These are phyloP conservation scores for Pseudotsuga menziesii DNA, from an alignment of 75 land plant genomes.

Conservation along the genomic window DNA sequence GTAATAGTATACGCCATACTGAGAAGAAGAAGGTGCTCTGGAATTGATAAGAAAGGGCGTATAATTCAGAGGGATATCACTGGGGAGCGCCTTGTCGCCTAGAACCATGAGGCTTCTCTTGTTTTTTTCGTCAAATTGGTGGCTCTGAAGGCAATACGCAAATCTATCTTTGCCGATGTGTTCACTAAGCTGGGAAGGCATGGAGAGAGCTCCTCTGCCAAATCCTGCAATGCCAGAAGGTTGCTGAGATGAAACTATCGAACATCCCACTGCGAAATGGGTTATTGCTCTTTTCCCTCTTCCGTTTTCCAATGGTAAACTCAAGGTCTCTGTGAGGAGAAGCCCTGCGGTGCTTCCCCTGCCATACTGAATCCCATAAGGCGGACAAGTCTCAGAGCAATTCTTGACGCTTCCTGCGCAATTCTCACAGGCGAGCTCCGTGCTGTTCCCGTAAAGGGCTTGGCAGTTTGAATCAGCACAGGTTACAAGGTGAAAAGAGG, in stretches of 20 bases:
- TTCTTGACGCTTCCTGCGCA: slow-evolving; percentile 17
- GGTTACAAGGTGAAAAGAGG: slow-evolving; percentile 36
- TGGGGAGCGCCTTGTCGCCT: slow-evolving; percentile 3
- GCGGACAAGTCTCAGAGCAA: slow-evolving; percentile 40
- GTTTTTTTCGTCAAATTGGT: slow-evolving; percentile 38
- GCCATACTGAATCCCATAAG: slow-evolving; percentile 46
- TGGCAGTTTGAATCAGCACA: slow-evolving; percentile 46
- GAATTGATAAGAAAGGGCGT: slow-evolving; percentile 27
- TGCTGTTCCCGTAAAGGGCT: slow-evolving; percentile 23
- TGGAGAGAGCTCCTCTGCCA: slow-evolving; percentile 48
- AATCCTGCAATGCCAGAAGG: slow-evolving; percentile 51
- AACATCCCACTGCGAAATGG: slow-evolving; percentile 51
- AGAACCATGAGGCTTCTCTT: slow-evolving; percentile 12
- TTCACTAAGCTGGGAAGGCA: slow-evolving; percentile 40
- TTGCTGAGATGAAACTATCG: slow-evolving; percentile 34
- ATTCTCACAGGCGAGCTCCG: background rate
- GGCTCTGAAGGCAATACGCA: slow-evolving; percentile 39
- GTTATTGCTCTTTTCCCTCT: background rate
- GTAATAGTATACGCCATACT: slow-evolving; percentile 45
- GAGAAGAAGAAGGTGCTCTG: slow-evolving; percentile 4
- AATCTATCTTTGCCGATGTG: slow-evolving; percentile 19
- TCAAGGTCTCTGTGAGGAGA: slow-evolving; percentile 37
- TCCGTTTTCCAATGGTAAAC: background rate
- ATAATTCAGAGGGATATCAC: slow-evolving; percentile 15
- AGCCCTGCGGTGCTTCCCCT: slow-evolving; percentile 51